Percentiles rank a stretch among this genome's conserved stretches.
These are phyloP conservation scores for Seiridium cupressi DNA, from an alignment of 2,329 filamentous ascomycete genomes.

Conservation along the genomic window DNA sequence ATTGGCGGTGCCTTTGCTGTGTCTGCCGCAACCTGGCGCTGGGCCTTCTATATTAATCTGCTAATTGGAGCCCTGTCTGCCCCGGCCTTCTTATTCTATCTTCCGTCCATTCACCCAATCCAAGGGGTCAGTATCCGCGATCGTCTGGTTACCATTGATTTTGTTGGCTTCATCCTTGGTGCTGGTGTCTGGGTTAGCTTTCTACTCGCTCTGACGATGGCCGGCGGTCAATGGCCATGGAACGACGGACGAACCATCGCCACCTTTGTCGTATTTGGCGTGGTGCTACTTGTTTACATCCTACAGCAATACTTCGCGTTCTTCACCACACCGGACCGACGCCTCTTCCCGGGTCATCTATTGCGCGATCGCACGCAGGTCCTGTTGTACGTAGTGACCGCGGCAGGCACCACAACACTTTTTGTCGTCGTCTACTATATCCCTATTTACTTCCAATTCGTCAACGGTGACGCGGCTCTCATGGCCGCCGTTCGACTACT, in stretches of 20 bases:
- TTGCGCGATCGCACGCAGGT: not conserved
- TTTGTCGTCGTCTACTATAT: constrained; percentile 44
- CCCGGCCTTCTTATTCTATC: constrained; percentile 25
- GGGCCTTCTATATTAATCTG: constrained; percentile 41
- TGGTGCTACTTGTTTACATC: constrained; percentile 39
- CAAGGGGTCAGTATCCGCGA: constrained; percentile 14
- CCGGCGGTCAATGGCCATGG: constrained; percentile 48
- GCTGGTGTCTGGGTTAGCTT: constrained; percentile 27
- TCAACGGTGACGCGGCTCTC: constrained; percentile 34
- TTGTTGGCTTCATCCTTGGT: constrained; percentile 38
- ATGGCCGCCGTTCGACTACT: constrained; percentile 39
- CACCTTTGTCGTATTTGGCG: constrained; percentile 40
- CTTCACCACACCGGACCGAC: constrained; percentile 32
- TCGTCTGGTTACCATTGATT: constrained; percentile 36
- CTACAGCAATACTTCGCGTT: constrained; percentile 42
- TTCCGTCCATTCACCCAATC: constrained; percentile 22
- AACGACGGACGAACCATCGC: constrained; percentile 39
- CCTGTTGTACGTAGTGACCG: constrained; percentile 40
- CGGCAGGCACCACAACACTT: constrained; percentile 14
- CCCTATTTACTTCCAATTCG: constrained; percentile 52
- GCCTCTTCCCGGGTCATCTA: constrained; percentile 44
- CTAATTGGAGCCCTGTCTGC: constrained; percentile 36
- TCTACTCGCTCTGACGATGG: constrained; percentile 42
- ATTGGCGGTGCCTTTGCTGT: constrained; percentile 17
- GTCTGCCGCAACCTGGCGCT: not conserved